Conservation (phyloP, 2,329 filamentous ascomycete species). For the Alternaria infectoria region DNA sequence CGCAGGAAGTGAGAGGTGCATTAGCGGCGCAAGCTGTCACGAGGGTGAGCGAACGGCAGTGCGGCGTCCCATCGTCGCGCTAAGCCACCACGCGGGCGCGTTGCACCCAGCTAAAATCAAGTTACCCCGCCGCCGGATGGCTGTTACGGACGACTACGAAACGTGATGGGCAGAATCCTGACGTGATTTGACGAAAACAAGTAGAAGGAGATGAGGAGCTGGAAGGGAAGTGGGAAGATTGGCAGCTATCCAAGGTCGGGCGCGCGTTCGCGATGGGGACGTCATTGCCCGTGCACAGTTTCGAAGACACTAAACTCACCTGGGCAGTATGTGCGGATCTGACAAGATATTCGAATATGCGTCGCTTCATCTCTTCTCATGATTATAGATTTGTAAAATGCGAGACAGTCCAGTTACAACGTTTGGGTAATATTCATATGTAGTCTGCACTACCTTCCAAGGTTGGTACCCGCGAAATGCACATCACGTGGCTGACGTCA, state of each 20-base stretch:
- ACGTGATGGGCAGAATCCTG: not conserved
- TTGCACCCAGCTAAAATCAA: constrained; percentile 5
- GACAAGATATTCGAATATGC: not conserved
- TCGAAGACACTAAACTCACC: not conserved
- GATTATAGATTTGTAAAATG: not conserved
- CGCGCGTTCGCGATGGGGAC: not conserved
- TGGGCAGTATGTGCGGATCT: not conserved
- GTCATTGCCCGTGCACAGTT: not conserved
- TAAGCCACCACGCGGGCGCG: not conserved
- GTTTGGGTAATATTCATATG: not conserved
- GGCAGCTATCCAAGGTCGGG: not conserved
- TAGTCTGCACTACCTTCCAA: not conserved
- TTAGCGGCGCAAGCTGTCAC: not conserved
- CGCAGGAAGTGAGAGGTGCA: not conserved
- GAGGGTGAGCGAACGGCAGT: not conserved
- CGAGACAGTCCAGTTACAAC: not conserved
- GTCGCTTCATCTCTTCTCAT: not conserved
- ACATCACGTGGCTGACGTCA: not conserved
- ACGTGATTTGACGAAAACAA: not conserved
- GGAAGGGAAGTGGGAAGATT: not conserved
- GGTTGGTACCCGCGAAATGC: not conserved
- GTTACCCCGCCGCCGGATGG: constrained; percentile 1
- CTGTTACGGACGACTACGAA: not conserved
- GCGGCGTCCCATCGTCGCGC: not conserved
- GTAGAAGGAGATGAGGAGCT: not conserved